phyloP scores from a whole-genome alignment of 2,329 filamentous ascomycete genomes.

The Pseudohalonectria lignicola region DNA sequence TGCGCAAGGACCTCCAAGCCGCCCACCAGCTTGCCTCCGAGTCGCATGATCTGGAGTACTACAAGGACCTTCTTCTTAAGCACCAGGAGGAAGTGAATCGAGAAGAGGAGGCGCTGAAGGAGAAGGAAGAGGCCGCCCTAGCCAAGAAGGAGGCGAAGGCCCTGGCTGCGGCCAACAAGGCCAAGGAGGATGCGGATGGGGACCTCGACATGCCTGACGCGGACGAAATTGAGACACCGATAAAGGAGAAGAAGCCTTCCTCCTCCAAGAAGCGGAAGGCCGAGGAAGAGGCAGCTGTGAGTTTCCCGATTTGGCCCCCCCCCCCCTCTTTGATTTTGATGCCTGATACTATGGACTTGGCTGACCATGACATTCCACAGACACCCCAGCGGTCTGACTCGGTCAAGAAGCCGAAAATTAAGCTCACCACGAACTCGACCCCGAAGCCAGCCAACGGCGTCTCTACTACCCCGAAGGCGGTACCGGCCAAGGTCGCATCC shows the following conservation, averaged over 20 bases:
- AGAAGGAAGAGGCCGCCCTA: conserved; percentile 24
- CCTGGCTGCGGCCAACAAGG: conserved; percentile 35
- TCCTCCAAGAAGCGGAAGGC: conserved; percentile 73
- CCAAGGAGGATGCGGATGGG: conserved; percentile 40
- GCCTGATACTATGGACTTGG: too few relatives aligned
- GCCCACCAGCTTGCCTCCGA: conserved; percentile 76
- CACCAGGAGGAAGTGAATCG: conserved; percentile 55
- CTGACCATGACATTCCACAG: too few relatives aligned
- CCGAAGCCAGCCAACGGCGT: conserved; percentile 60
- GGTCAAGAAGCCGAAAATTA: conserved; percentile 59
- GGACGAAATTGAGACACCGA: conserved; percentile 39
- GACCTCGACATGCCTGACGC: conserved; percentile 52
- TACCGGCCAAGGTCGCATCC: conserved; percentile 36
- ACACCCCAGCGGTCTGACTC: conserved; percentile 49
- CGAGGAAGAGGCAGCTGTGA: conserved; percentile 61
- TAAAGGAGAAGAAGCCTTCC: conserved; percentile 30
- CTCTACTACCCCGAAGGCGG: conserved; percentile 39
- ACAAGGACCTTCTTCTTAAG: conserved; percentile 68
- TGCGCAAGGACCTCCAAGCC: conserved; percentile 65
- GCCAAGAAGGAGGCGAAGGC: conserved; percentile 32
- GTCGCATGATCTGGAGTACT: conserved; percentile 65
- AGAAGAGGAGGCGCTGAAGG: conserved; percentile 39
- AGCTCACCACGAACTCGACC: conserved; percentile 52
- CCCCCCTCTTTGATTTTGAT: neutral
- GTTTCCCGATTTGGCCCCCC: conserved; percentile 9